Evolutionary conservation across 805 yeast species (phyloP).

Genomic region (Barnettozyma californica): DNA sequence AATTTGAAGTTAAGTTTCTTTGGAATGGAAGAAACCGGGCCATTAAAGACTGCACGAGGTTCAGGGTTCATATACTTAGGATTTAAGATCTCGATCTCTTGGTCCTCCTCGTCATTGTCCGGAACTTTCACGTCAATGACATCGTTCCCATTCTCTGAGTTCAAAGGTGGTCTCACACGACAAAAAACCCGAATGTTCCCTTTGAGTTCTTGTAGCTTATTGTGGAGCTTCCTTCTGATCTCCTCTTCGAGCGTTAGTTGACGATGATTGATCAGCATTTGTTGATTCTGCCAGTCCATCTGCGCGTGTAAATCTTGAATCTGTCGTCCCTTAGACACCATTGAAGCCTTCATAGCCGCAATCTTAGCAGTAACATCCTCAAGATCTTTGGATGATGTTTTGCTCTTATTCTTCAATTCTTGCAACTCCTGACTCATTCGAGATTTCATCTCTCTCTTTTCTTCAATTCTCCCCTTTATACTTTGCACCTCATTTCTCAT

Average conservation of each 20-base stretch:
- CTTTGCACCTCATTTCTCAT: not conserved
- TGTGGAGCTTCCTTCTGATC: slow-evolving; percentile 59
- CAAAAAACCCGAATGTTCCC: slow-evolving; percentile 93
- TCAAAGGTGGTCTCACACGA: slow-evolving; percentile 61
- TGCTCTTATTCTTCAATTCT: not conserved
- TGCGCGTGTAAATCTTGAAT: slow-evolving; percentile 17
- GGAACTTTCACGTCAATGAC: slow-evolving; percentile 29
- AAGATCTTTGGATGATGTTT: not conserved
- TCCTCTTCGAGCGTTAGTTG: slow-evolving; percentile 46
- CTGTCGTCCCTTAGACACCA: slow-evolving; percentile 14
- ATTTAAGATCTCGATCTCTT: slow-evolving; percentile 20
- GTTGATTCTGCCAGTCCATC: slow-evolving; percentile 25
- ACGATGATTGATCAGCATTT: slow-evolving; percentile 29
- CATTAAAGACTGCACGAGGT: not conserved
- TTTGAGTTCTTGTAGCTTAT: slow-evolving; percentile 74
- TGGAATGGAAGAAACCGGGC: not conserved
- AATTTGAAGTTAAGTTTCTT: slow-evolving; percentile 47
- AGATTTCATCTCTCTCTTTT: not conserved
- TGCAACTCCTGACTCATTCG: slow-evolving; percentile 10
- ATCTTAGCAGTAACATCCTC: slow-evolving; percentile 4
- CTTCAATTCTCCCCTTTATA: slow-evolving; percentile 8
- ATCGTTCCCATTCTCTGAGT: slow-evolving; percentile 21
- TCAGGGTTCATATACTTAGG: slow-evolving; percentile 7
- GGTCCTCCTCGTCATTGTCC: slow-evolving; percentile 24
- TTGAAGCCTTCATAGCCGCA: slow-evolving; percentile 15